Conservation (phyloP, 2,329 filamentous ascomycete species). For the Podosphaera leucotricha region DNA sequence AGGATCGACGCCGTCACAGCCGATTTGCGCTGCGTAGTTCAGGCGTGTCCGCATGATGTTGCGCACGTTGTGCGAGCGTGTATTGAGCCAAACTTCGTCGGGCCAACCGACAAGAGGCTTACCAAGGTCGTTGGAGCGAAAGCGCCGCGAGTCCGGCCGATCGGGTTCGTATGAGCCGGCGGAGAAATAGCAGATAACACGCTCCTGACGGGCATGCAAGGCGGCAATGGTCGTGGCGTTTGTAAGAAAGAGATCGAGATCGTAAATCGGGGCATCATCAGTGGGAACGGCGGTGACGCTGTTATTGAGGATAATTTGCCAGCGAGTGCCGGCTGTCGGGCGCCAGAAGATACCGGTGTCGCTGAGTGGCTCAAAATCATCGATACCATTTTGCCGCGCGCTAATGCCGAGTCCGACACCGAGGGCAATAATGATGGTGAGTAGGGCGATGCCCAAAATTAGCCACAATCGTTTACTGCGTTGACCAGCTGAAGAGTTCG, state of each 20-base stretch:
- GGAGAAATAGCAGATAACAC: slow-evolving; percentile 54
- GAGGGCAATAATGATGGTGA: slow-evolving; percentile 6
- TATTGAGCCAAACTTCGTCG: slow-evolving; percentile 42
- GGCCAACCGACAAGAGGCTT: slow-evolving; percentile 36
- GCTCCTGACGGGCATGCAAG: slow-evolving; percentile 27
- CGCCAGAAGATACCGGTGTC: slow-evolving; percentile 4
- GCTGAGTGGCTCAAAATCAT: neutral
- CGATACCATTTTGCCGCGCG: slow-evolving; percentile 14
- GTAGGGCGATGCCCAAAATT: slow-evolving; percentile 2
- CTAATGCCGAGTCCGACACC: slow-evolving; percentile 31
- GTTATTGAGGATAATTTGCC: slow-evolving; percentile 5
- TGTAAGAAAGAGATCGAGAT: slow-evolving; percentile 23
- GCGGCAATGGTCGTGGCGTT: slow-evolving; percentile 21
- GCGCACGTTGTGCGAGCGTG: slow-evolving; percentile 32
- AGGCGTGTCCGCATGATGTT: slow-evolving; percentile 39
- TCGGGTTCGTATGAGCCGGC: slow-evolving; percentile 44
- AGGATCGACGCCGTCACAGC: slow-evolving; percentile 45
- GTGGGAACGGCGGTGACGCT: slow-evolving; percentile 1
- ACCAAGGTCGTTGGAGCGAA: slow-evolving; percentile 31
- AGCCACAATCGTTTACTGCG: slow-evolving; percentile 6
- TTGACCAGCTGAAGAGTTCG: neutral
- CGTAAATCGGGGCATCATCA: slow-evolving; percentile 10
- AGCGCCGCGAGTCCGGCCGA: slow-evolving; percentile 30
- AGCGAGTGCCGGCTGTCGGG: slow-evolving; percentile 4
- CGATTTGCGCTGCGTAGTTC: slow-evolving; percentile 32